These are phyloP conservation scores for Penicillium egyptiacum DNA, from an alignment of 495 filamentous ascomycete species.

Conservation along the genomic window DNA sequence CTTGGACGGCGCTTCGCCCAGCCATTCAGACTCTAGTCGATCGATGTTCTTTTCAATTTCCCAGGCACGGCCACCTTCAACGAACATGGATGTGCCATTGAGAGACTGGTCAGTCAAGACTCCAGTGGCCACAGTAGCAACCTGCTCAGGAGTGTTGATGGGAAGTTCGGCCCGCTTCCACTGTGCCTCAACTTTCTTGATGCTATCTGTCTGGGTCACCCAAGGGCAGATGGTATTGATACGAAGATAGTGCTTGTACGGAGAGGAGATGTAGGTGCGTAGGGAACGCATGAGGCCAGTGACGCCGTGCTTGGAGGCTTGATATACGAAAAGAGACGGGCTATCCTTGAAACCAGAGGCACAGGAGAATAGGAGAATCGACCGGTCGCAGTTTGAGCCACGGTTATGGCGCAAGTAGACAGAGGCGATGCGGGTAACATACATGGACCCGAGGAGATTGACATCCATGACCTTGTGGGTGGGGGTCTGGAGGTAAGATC, in stretches of 20 bases:
- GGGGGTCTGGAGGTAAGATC: constrained; percentile 40
- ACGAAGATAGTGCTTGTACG: constrained; percentile 44
- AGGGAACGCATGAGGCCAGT: constrained; percentile 51
- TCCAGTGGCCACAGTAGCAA: constrained; percentile 45
- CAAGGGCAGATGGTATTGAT: constrained; percentile 57
- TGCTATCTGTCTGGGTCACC: constrained; percentile 49
- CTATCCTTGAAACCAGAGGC: constrained; percentile 50
- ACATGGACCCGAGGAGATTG: constrained; percentile 50
- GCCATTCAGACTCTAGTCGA: constrained; percentile 43
- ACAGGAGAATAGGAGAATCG: constrained; percentile 46
- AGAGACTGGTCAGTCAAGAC: constrained; percentile 37
- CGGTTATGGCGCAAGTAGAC: constrained; percentile 50
- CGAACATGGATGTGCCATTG: constrained; percentile 48
- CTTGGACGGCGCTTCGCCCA: constrained; percentile 43
- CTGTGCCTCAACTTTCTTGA: constrained; percentile 39
- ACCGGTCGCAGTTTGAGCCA: constrained; percentile 41
- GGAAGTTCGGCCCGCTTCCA: constrained; percentile 50
- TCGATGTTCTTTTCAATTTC: constrained; percentile 50
- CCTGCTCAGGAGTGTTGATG: constrained; percentile 43
- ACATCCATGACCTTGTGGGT: constrained; percentile 49
- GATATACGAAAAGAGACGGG: constrained; percentile 49
- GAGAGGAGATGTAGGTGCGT: constrained; percentile 37
- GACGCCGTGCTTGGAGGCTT: constrained; percentile 51
- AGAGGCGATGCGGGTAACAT: constrained; percentile 46
- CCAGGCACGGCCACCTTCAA: constrained; percentile 50